These are phyloP conservation scores for Acacia crassicarpa DNA, from an alignment of 306 rosid genomes.

Conservation along the genomic window DNA sequence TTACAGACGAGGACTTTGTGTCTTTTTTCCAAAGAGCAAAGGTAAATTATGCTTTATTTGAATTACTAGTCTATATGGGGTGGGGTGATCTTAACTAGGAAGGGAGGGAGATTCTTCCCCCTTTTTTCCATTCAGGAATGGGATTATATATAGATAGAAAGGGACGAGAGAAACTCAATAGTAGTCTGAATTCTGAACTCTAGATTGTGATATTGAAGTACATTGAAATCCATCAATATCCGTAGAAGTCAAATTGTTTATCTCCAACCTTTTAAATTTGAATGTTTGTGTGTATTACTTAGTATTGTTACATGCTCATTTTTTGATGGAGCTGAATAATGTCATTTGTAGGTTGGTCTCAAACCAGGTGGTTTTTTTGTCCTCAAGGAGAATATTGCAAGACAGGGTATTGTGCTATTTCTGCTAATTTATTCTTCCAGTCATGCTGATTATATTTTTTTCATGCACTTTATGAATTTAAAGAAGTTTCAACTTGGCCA, in stretches of 20 bases:
- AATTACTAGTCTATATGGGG: neutral
- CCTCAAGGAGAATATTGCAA: slow-evolving; percentile 89
- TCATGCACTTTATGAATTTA: slow-evolving; percentile 22
- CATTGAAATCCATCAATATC: neutral
- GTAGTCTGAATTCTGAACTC: neutral
- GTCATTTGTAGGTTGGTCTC: slow-evolving; percentile 70
- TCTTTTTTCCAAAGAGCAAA: slow-evolving; percentile 86
- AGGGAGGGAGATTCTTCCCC: neutral
- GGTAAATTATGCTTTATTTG: slow-evolving; percentile 47
- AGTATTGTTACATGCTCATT: neutral
- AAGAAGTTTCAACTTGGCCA: neutral
- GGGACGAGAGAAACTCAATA: neutral
- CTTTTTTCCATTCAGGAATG: neutral
- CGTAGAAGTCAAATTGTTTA: neutral
- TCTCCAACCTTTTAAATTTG: neutral
- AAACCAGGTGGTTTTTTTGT: slow-evolving; percentile 84
- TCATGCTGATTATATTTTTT: slow-evolving; percentile 23
- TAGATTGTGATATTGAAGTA: neutral
- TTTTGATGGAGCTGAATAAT: slow-evolving; percentile 32
- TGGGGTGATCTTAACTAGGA: neutral
- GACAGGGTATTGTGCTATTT: slow-evolving; percentile 56
- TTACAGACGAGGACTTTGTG: slow-evolving; percentile 90
- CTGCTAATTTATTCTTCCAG: slow-evolving; percentile 16
- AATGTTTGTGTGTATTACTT: neutral
- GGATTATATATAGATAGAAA: neutral